Base-by-base conservation (phyloP, 192 early-diverging fungal genomes). In the Chytriomyces sp. region DNA sequence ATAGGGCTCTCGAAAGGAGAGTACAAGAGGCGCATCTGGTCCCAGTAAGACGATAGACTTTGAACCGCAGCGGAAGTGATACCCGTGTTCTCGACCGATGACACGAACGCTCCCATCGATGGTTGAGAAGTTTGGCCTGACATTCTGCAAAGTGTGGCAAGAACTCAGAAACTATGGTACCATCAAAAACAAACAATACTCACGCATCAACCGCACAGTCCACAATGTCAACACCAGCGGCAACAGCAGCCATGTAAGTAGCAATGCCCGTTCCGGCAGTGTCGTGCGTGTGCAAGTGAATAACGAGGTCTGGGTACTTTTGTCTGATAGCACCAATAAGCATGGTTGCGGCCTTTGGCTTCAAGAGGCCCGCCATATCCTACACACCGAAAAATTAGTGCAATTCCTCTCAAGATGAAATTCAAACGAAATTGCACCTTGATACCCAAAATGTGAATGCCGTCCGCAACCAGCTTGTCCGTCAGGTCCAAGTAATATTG, bases 231-330 rank as follows among this genome's bases (percentile, higher is more conserved):
- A 93, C 96, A 60, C 77, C 93, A 30, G 94, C 96, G 60, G 91
- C 92, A 10, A 92, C 93, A 8, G 89, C 89, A 31, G 94, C 94
- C 78, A 96, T 79, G 92, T 94, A 94, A n/a, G 90, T 90, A 28
- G 96, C 96, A 40, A 98, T 91, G 76, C 96, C 96, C 5, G 96
- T 97, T 70, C 96, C 94, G 5, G 95, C 95, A 25, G 96, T 98
- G 77, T 98, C 96, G 84, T 98, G 96, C 19, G 93, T 93, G 81
- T 98, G 94, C 52, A 98, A 89, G 77, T 97, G 96, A 69, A 98
- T 97, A 6, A 93, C 93, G 33, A 98, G 82, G 72, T 93, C 86
- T 1, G 96, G 96, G 85, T 93, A 92, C 38, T 85, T 86, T 67
- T 87, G 76, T 52, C 96, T 87, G 76, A 98, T 94, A 54, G 93